A percentile compares a stretch with the other conserved stretches of the same genome.
Conservation (phyloP, 1,284 basidiomycete species). For the Irpex rosettiformis region DNA sequence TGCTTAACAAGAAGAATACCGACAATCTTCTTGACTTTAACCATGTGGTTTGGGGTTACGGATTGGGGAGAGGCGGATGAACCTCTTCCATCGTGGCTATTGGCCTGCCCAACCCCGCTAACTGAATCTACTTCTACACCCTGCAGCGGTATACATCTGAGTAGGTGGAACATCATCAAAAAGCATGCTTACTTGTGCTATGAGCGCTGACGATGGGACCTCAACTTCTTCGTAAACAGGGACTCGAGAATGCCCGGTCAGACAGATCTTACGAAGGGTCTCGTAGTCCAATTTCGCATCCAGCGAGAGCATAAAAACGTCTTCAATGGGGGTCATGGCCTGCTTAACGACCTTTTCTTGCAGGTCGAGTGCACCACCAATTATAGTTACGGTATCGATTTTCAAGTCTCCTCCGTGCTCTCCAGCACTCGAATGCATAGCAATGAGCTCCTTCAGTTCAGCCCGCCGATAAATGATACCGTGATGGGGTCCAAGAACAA, state of each 20-base stretch:
- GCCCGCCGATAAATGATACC: constrained; percentile 55
- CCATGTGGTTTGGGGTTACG: constrained; percentile 26
- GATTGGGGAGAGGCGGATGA: constrained; percentile 4
- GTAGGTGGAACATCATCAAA: not conserved
- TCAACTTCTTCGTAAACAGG: constrained; percentile 76
- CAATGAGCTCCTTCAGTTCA: constrained; percentile 73
- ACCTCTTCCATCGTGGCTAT: constrained; percentile 11
- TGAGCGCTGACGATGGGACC: constrained; percentile 40
- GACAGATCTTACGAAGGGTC: constrained; percentile 69
- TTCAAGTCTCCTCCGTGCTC: constrained; percentile 66
- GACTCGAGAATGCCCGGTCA: constrained; percentile 77
- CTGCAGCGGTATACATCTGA: not conserved
- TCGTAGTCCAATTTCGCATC: constrained; percentile 78
- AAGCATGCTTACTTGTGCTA: constrained; percentile 15
- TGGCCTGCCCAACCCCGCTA: not conserved
- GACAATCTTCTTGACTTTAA: constrained; percentile 72
- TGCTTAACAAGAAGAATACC: constrained; percentile 84
- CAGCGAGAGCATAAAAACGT: constrained; percentile 82
- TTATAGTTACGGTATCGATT: constrained; percentile 72
- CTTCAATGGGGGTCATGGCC: constrained; percentile 80
- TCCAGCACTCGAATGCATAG: constrained; percentile 58
- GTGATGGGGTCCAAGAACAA: constrained; percentile 58
- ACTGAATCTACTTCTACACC: constrained; percentile 11
- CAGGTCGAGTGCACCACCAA: constrained; percentile 70
- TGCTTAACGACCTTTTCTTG: constrained; percentile 54